Conservation (phyloP, 192 early-diverging fungal species). For the Coemansia sp. region DNA sequence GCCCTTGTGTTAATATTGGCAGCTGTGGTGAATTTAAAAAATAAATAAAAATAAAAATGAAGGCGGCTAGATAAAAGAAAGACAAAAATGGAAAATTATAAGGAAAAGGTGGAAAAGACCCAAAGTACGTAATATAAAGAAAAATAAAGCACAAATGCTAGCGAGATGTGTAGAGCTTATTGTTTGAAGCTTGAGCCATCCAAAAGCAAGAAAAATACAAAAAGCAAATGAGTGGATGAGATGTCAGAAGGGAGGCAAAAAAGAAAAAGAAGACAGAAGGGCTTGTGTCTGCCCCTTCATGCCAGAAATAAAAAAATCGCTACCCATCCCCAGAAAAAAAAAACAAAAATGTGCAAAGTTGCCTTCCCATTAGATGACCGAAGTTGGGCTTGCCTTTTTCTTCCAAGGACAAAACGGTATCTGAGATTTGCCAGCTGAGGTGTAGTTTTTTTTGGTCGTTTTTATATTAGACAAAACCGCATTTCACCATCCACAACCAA, state of each 20-base stretch:
- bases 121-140: conserved; percentile 1
- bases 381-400: background rate
- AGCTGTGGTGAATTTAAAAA: conserved; percentile 10
- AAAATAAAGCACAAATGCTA: conserved; percentile 9
- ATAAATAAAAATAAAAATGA: conserved; percentile 2
- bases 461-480: no score
- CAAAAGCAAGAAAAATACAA: background rate
- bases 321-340: conserved; percentile 3
- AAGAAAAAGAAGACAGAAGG: conserved; percentile 8
- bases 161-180: background rate
- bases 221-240: background rate
- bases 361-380: background rate
- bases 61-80: background rate
- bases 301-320: background rate
- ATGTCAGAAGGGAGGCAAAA: conserved; percentile 8
- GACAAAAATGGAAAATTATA: conserved; percentile 1
- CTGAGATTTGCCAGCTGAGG: background rate
- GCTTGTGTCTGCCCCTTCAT: background rate
- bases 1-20: conserved; percentile 4
- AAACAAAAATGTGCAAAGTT: conserved; percentile 7
- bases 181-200: background rate
- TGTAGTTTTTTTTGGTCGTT: background rate
- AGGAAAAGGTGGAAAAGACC: background rate
- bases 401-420: background rate
- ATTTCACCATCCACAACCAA: no score